Evolutionary conservation across 495 filamentous ascomycete genomes (phyloP).

Genomic region (Cladorrhinum samala): DNA sequence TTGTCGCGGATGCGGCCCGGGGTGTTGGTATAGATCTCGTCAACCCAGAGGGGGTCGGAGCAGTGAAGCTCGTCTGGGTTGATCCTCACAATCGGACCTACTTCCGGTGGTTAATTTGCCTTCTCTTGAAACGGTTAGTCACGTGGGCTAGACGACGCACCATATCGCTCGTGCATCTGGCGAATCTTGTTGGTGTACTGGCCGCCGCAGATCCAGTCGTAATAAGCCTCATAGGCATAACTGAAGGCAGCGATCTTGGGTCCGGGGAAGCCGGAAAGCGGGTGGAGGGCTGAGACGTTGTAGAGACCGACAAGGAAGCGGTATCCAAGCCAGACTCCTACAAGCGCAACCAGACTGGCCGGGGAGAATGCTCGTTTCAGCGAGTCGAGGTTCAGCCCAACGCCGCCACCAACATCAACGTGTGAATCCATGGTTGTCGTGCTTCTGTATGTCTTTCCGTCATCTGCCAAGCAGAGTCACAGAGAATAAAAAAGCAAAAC

Average conservation of each 20-base stretch:
- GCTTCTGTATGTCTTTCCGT: background rate
- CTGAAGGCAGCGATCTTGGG: slow-evolving; percentile 42
- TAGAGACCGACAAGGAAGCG: slow-evolving; percentile 20
- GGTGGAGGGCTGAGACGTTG: slow-evolving; percentile 28
- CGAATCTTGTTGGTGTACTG: slow-evolving; percentile 42
- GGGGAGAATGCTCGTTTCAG: slow-evolving; percentile 1
- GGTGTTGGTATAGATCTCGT: slow-evolving; percentile 28
- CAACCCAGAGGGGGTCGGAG: slow-evolving; percentile 22
- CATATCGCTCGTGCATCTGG: slow-evolving; percentile 44
- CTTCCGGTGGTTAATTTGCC: background rate
- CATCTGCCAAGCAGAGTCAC: background rate
- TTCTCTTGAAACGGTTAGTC: background rate
- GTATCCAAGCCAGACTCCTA: slow-evolving; percentile 21
- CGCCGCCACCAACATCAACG: background rate
- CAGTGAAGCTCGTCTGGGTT: slow-evolving; percentile 32
- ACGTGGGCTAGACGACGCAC: slow-evolving; percentile 2
- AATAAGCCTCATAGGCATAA: slow-evolving; percentile 46
- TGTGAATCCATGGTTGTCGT: background rate
- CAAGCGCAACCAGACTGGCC: slow-evolving; percentile 6
- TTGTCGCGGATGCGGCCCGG: slow-evolving; percentile 27
- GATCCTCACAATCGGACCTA: slow-evolving; percentile 35
- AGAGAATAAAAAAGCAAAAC: background rate
- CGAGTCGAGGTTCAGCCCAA: background rate
- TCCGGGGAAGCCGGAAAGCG: slow-evolving; percentile 36
- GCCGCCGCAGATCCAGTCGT: slow-evolving; percentile 40